Conservation (phyloP, 2,329 filamentous ascomycete genomes). For the Capronia coronata region DNA sequence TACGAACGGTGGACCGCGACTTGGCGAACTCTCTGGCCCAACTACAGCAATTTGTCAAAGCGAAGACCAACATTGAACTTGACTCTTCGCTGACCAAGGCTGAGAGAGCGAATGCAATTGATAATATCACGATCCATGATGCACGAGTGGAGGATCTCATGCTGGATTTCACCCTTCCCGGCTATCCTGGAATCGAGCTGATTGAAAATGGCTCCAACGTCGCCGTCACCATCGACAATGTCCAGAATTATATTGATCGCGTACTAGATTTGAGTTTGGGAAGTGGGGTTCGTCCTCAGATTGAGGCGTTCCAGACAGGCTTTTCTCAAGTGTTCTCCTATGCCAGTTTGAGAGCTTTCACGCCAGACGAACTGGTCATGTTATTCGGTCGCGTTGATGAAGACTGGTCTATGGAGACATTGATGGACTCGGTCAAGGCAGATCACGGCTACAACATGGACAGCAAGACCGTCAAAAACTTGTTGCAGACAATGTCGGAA, state of each 20-base stretch:
- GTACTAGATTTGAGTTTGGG: constrained; percentile 89
- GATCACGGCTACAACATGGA: constrained; percentile 99
- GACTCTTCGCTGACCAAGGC: constrained; percentile 58
- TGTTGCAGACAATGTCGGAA: constrained; percentile 92
- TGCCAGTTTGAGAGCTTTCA: constrained; percentile 84
- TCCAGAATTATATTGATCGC: constrained; percentile 78
- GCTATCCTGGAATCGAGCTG: constrained; percentile 81
- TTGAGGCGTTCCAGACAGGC: constrained; percentile 82
- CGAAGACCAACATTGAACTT: constrained; percentile 75
- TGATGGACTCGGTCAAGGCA: constrained; percentile 97
- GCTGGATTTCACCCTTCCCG: constrained; percentile 90
- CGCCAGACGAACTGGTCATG: constrained; percentile 88
- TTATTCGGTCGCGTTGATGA: constrained; percentile 89
- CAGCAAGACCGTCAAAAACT: constrained; percentile 86
- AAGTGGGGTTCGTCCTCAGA: constrained; percentile 77
- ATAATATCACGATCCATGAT: constrained; percentile 66
- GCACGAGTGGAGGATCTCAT: constrained; percentile 78
- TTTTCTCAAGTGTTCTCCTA: constrained; percentile 98
- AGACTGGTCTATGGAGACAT: constrained; percentile 94
- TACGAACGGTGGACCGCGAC: constrained; percentile 81
- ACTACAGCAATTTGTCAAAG: constrained; percentile 77
- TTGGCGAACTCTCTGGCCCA: constrained; percentile 78
- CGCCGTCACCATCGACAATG: constrained; percentile 79
- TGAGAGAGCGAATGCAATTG: constrained; percentile 64
- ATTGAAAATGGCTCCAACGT: constrained; percentile 66